These are phyloP conservation scores for Metschnikowia reukaufii DNA, from an alignment of 805 yeast species.

Conservation along the genomic window DNA sequence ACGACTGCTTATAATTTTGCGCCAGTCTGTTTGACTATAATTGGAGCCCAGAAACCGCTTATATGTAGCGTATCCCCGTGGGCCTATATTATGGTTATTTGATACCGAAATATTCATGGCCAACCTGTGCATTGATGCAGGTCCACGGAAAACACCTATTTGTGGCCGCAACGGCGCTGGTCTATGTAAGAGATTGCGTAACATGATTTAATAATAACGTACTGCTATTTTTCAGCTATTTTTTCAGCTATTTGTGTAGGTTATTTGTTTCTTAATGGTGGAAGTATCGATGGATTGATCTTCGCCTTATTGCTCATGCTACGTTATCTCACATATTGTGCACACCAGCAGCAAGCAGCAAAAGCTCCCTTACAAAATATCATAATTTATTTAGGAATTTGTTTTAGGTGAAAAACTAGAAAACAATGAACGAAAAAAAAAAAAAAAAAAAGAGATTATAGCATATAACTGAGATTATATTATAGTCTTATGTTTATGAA, in stretches of 20 bases:
- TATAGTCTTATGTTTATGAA: too few species aligned
- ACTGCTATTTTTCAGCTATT: too few species aligned
- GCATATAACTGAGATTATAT: too few species aligned
- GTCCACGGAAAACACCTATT: neutral
- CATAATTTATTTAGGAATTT: too few species aligned
- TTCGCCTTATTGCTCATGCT: too few species aligned
- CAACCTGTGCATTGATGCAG: too few species aligned
- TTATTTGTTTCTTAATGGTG: neutral
- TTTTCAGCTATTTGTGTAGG: too few species aligned
- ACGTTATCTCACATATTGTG: neutral
- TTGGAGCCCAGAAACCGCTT: constrained; percentile 17
- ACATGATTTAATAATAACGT: neutral
- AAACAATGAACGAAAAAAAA: too few species aligned
- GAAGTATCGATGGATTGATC: neutral
- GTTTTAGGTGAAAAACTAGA: too few species aligned
- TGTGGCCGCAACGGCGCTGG: neutral
- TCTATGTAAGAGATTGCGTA: neutral
- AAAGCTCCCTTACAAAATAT: too few species aligned
- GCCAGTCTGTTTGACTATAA: constrained; percentile 9
- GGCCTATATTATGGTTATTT: too few species aligned
- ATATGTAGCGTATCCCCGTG: constrained; percentile 21
- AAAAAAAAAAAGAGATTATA: too few species aligned
- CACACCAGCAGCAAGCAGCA: neutral
- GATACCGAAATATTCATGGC: neutral
- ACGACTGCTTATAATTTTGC: constrained; percentile 24